phyloP scores from a whole-genome alignment of 163 green algal genomes.

The Botryococcus braunii region DNA sequence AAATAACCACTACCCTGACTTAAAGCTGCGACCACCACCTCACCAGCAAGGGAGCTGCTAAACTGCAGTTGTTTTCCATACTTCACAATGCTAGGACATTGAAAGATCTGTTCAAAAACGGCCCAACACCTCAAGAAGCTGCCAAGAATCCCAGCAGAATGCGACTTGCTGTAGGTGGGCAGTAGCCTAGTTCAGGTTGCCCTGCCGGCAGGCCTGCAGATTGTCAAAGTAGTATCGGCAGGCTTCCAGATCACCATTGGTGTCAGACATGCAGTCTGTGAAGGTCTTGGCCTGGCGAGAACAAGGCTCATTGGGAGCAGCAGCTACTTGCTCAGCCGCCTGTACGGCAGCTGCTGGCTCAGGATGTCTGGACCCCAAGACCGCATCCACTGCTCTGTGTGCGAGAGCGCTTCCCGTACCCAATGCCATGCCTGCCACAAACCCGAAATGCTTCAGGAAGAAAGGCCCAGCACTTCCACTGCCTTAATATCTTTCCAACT shows the following conservation, averaged over 20 bases:
- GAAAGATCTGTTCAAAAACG: too few species aligned
- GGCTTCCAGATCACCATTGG: slow-evolving; percentile 37
- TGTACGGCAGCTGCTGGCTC: slow-evolving; percentile 36
- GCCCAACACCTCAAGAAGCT: too few species aligned
- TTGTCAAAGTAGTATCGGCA: slow-evolving; percentile 76
- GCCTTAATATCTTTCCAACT: too few species aligned
- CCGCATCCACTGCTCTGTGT: slow-evolving; percentile 81
- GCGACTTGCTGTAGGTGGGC: too few species aligned
- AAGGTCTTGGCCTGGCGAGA: slow-evolving; percentile 81
- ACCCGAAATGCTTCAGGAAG: background rate
- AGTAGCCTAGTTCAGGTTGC: too few species aligned
- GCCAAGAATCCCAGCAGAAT: too few species aligned
- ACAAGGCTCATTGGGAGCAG: slow-evolving; percentile 58
- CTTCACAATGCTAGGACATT: too few species aligned
- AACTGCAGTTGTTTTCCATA: too few species aligned
- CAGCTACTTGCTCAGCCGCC: slow-evolving; percentile 15
- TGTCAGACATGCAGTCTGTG: slow-evolving; percentile 82
- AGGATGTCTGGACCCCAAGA: slow-evolving; percentile 65
- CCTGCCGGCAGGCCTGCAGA: slow-evolving; percentile 68
- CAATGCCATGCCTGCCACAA: slow-evolving; percentile 72
- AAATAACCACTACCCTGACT: too few species aligned
- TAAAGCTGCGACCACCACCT: too few species aligned
- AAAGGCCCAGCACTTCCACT: background rate
- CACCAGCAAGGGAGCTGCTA: too few species aligned
- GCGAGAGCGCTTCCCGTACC: slow-evolving; percentile 85